These are phyloP conservation scores for Tuber calosporum DNA, from an alignment of 495 filamentous ascomycete species.

Conservation along the genomic window DNA sequence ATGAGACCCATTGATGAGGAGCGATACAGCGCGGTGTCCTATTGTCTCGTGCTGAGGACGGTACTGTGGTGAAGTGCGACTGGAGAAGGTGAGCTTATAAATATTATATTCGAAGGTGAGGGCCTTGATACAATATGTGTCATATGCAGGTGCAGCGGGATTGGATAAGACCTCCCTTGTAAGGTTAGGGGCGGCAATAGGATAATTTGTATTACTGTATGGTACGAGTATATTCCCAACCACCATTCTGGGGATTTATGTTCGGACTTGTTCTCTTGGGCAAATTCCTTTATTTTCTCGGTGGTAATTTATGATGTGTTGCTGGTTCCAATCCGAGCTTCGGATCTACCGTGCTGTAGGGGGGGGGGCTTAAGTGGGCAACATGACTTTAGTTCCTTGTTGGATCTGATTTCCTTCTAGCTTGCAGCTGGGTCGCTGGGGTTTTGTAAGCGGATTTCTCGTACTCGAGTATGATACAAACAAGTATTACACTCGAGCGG, in stretches of 20 bases:
- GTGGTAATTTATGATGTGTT: not conserved
- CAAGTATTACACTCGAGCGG: not conserved
- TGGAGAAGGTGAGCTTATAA: no score
- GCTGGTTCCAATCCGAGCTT: not conserved
- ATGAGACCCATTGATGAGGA: not conserved
- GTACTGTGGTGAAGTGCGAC: not conserved
- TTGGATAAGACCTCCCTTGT: not conserved
- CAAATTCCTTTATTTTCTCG: not conserved
- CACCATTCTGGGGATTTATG: not conserved
- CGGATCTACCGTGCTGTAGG: not conserved
- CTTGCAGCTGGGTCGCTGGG: not conserved
- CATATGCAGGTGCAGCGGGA: not conserved
- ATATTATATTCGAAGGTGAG: no score
- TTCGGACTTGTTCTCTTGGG: not conserved
- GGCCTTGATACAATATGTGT: not conserved
- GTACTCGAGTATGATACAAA: not conserved
- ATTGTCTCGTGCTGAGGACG: not conserved
- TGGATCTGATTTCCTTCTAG: not conserved
- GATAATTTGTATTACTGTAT: not conserved
- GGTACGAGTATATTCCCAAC: not conserved
- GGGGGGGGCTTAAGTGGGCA: no score
- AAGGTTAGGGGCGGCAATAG: not conserved
- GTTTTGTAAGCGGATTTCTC: not conserved
- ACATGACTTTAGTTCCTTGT: not conserved
- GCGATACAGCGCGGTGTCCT: not conserved